These are phyloP conservation scores for Plasmodium billcollinsi DNA, from an alignment of 169 alveolate species.

Conservation along the genomic window DNA sequence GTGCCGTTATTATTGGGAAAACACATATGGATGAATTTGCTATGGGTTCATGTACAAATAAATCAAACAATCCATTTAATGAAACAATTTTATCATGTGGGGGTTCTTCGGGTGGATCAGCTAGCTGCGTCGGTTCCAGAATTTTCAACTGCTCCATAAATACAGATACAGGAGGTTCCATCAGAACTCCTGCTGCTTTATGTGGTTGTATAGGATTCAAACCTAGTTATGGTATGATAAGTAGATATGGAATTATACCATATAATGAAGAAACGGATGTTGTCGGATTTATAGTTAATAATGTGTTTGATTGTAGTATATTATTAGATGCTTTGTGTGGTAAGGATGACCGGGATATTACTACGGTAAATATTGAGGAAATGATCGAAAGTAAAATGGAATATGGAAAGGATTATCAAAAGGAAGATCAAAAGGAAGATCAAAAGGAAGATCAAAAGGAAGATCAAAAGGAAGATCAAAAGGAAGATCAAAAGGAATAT, in stretches of 20 bases:
- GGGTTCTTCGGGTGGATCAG: slow-evolving; percentile 88
- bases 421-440: not conserved
- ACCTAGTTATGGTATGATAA: slow-evolving; percentile 79
- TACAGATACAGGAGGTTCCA: slow-evolving; percentile 87
- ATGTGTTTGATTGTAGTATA: slow-evolving; percentile 60
- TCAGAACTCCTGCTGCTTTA: slow-evolving; percentile 80
- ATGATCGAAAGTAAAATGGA: not conserved
- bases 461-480: not conserved
- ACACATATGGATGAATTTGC: slow-evolving; percentile 84
- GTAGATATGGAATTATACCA: slow-evolving; percentile 68
- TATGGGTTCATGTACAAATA: slow-evolving; percentile 80
- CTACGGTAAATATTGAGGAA: slow-evolving; percentile 3
- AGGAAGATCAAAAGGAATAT: not conserved
- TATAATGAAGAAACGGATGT: slow-evolving; percentile 76
- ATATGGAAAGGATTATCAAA: not conserved
- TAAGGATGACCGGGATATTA: slow-evolving; percentile 37
- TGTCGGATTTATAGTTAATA: slow-evolving; percentile 57
- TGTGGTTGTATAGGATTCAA: slow-evolving; percentile 82
- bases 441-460: not conserved
- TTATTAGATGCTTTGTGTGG: slow-evolving; percentile 56
- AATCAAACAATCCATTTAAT: slow-evolving; percentile 77
- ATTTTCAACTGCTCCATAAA: slow-evolving; percentile 79
- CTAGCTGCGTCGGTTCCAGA: slow-evolving; percentile 82
- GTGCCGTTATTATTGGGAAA: slow-evolving; percentile 82
- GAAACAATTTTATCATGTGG: slow-evolving; percentile 76